Percentiles rank a stretch among this genome's conserved stretches.
These are phyloP conservation scores for Colletotrichum melonis DNA, from an alignment of 2,329 filamentous ascomycete species.

Conservation along the genomic window DNA sequence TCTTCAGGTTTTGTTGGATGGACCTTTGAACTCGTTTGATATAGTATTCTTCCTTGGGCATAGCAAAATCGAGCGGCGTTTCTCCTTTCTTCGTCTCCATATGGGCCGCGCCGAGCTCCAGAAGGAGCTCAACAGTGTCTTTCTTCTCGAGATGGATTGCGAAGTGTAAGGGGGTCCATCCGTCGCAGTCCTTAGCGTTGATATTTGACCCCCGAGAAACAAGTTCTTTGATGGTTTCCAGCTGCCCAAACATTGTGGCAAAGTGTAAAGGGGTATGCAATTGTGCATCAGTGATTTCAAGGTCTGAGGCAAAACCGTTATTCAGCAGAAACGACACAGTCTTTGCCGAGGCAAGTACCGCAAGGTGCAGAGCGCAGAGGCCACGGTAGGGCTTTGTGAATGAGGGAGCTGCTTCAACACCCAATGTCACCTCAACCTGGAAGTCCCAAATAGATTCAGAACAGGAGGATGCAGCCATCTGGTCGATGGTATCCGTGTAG, in stretches of 20 bases:
- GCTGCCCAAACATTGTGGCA: neutral
- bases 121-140: neutral
- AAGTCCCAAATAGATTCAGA: slow-evolving; percentile 3
- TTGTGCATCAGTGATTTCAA: neutral
- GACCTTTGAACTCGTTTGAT: neutral
- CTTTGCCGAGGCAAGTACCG: neutral
- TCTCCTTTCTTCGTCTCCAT: neutral
- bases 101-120: slow-evolving; percentile 7
- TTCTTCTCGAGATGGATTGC: neutral
- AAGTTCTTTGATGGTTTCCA: neutral
- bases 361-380: neutral
- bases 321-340: neutral
- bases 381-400: neutral
- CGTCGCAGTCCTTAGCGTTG: neutral
- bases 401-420: too few species aligned
- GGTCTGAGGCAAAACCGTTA: neutral
- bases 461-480: neutral
- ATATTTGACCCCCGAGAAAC: slow-evolving; percentile 3
- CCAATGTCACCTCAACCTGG: neutral
- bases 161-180: neutral
- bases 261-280: neutral
- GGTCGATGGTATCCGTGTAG: neutral
- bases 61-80: slow-evolving; percentile 8
- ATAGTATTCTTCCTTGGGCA: neutral
- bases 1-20: neutral